Evolutionary conservation across 208 protist species (phyloP).

Genomic region (Leishmania guyanensis): DNA sequence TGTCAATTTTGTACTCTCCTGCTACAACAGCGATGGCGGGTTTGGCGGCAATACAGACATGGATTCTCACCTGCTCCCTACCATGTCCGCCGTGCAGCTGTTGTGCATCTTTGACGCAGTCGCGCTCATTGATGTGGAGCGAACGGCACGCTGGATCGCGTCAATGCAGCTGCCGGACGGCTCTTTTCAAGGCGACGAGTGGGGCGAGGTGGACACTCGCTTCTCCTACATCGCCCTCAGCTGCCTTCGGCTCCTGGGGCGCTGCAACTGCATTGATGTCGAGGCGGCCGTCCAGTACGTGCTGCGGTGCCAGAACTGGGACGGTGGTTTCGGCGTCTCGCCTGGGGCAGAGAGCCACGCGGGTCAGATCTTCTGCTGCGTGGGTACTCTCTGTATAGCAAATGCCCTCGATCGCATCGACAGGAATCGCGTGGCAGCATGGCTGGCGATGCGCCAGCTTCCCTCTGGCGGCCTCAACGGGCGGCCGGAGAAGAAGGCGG

Average conservation of each 20-base stretch:
- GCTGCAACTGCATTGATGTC: slow-evolving; percentile 81
- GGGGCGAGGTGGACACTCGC: slow-evolving; percentile 98
- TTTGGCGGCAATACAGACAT: slow-evolving; percentile 97
- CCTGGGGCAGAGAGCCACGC: slow-evolving; percentile 97
- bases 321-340: slow-evolving; percentile 97
- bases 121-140: slow-evolving; percentile 64
- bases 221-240: slow-evolving; percentile 98
- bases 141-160: slow-evolving; percentile 75
- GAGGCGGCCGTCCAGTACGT: slow-evolving; percentile 92
- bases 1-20: slow-evolving; percentile 93
- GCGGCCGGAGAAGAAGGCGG: slow-evolving; percentile 98
- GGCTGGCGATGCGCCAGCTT: slow-evolving; percentile 98
- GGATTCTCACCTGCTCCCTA: slow-evolving; percentile 99
- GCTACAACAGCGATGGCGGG: slow-evolving; percentile 95
- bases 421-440: slow-evolving; percentile 94
- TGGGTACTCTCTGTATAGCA: slow-evolving; percentile 96
- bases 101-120: slow-evolving; percentile 84
- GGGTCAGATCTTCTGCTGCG: slow-evolving; percentile 98
- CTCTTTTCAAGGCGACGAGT: slow-evolving; percentile 98
- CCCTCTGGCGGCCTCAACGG: slow-evolving; percentile 98
- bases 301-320: slow-evolving; percentile 97
- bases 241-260: slow-evolving; percentile 92
- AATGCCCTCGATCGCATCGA: slow-evolving; percentile 91
- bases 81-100: slow-evolving; percentile 97
- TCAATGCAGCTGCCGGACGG: slow-evolving; percentile 97